Conservation (phyloP, 345 rosid genomes). For the Triadica sebifera region DNA sequence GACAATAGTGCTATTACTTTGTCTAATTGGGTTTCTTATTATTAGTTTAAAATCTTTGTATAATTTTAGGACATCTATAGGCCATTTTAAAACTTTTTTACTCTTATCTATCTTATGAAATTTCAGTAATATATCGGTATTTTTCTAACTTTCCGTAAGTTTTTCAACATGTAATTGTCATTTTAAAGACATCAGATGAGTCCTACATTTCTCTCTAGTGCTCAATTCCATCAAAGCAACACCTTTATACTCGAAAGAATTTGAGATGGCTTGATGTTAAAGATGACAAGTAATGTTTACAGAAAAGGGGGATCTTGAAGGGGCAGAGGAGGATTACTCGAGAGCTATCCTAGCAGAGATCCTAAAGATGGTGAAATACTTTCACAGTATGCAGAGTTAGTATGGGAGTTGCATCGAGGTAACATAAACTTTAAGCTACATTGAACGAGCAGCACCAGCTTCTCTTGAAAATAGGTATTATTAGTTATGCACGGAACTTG, state of each 20-base stretch:
- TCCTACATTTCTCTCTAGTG: neutral
- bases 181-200: slow-evolving; percentile 52
- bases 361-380: slow-evolving; percentile 54
- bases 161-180: too few relatives aligned
- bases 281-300: slow-evolving; percentile 10
- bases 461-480: slow-evolving; percentile 48
- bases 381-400: slow-evolving; percentile 45
- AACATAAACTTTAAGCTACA: slow-evolving; percentile 41
- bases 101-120: too few relatives aligned
- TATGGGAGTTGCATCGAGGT: slow-evolving; percentile 48
- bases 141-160: too few relatives aligned
- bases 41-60: too few relatives aligned
- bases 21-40: too few relatives aligned
- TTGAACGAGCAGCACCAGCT: slow-evolving; percentile 49
- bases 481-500: too few relatives aligned
- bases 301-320: slow-evolving; percentile 43
- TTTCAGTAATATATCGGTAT: too few relatives aligned
- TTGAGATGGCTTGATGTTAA: too few relatives aligned
- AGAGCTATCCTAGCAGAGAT: slow-evolving; percentile 53
- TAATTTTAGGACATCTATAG: too few relatives aligned
- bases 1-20: too few relatives aligned
- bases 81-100: too few relatives aligned
- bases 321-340: slow-evolving; percentile 52
- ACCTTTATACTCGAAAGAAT: too few relatives aligned
- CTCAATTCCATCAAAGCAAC: neutral